phyloP scores from a whole-genome alignment of 768 basidiomycete species.

The Termitomyces sp. region DNA sequence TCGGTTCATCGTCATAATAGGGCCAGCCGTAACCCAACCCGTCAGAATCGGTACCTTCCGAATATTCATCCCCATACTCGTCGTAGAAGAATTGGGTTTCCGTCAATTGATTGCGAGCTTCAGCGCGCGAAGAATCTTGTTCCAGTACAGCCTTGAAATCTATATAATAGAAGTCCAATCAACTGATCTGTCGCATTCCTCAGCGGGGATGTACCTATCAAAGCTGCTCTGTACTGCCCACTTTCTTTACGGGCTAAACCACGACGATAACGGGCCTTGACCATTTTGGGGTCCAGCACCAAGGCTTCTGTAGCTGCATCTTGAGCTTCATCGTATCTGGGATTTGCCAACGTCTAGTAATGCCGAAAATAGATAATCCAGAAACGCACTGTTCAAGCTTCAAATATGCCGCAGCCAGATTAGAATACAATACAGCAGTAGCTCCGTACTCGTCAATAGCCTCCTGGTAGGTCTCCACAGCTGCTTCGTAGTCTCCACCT shows the following conservation, averaged over 20 bases:
- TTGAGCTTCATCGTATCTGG: constrained; percentile 37
- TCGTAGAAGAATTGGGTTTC: constrained; percentile 10
- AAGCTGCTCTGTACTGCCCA: constrained; percentile 20
- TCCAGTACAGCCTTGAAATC: constrained; percentile 24
- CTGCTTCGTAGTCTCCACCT: constrained; percentile 26
- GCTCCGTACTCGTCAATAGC: constrained; percentile 28
- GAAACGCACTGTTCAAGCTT: constrained; percentile 29
- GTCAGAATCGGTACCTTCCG: not conserved
- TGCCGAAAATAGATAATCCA: not conserved
- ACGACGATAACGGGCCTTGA: constrained; percentile 36
- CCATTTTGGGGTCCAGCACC: constrained; percentile 26
- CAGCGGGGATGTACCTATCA: constrained; percentile 18
- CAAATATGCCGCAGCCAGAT: constrained; percentile 31
- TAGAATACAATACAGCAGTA: constrained; percentile 30
- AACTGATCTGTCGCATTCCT: not conserved
- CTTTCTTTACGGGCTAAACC: constrained; percentile 31
- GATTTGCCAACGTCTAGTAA: not conserved
- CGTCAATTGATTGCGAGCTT: constrained; percentile 13
- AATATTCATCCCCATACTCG: constrained; percentile 6
- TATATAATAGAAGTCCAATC: not conserved
- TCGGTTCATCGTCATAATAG: constrained; percentile 20
- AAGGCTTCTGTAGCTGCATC: constrained; percentile 33
- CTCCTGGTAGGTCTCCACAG: constrained; percentile 22
- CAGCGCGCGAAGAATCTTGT: constrained; percentile 18
- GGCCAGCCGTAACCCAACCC: constrained; percentile 11